These are phyloP conservation scores for Capsella rubella DNA, from an alignment of 441 rosid species.

Conservation along the genomic window DNA sequence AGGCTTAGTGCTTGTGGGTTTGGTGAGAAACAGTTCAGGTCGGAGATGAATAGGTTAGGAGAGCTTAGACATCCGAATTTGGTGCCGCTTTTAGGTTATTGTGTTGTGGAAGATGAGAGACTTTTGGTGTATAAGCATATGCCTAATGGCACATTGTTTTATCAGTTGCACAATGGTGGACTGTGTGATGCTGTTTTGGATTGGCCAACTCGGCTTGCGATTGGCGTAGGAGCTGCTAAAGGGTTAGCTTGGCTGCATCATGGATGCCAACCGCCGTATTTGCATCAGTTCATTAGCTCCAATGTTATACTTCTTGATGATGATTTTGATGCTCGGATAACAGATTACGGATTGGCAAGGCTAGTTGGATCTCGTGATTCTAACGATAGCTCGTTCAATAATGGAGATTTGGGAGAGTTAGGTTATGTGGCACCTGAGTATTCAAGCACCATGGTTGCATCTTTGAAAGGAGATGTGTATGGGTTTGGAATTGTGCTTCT, in stretches of 20 bases:
- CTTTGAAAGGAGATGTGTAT: constrained; percentile 55
- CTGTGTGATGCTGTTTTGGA: constrained; percentile 49
- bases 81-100: constrained; percentile 72
- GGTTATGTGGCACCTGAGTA: constrained; percentile 50
- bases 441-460: constrained; percentile 46
- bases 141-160: constrained; percentile 65
- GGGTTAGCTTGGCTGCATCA: constrained; percentile 84
- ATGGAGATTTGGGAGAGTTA: constrained; percentile 45
- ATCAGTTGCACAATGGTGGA: constrained; percentile 54
- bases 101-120: constrained; percentile 68
- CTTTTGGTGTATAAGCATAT: constrained; percentile 74
- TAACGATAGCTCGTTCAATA: constrained; percentile 49
- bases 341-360: constrained; percentile 68
- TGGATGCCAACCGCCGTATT: constrained; percentile 68
- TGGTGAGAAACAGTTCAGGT: constrained; percentile 67
- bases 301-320: constrained; percentile 71
- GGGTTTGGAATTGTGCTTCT: constrained; percentile 63
- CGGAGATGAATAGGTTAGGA: constrained; percentile 73
- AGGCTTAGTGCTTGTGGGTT: constrained; percentile 61
- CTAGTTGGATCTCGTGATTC: constrained; percentile 61
- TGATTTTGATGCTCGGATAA: constrained; percentile 66
- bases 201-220: constrained; percentile 65
- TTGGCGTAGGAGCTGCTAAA: constrained; percentile 68
- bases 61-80: constrained; percentile 76
- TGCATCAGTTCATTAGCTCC: constrained; percentile 67